These are phyloP conservation scores for Orbilia javanica DNA, from an alignment of 2,329 filamentous ascomycete genomes.

Conservation along the genomic window DNA sequence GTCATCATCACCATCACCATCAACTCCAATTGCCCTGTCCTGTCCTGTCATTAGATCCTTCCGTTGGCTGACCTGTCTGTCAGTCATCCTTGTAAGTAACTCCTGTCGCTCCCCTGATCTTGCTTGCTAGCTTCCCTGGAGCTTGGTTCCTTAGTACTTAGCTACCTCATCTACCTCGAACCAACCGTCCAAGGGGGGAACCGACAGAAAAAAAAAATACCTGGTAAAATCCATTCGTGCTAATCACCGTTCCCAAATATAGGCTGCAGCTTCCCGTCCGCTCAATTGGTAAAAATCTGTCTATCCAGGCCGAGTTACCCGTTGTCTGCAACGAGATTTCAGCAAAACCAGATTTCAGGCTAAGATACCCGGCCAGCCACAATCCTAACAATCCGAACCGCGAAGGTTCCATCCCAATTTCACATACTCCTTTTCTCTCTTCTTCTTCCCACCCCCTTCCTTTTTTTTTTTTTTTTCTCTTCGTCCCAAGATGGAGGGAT, in stretches of 20 bases:
- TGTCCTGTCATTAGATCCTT: not conserved
- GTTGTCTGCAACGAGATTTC: slow-evolving; percentile 18
- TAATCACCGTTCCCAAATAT: not conserved
- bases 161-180: not conserved
- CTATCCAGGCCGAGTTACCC: slow-evolving; percentile 7
- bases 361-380: slow-evolving; percentile 25
- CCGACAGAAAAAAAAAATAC: not conserved
- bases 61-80: not conserved
- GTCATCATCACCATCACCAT: not conserved
- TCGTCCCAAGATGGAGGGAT: slow-evolving; percentile 48
- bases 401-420: slow-evolving; percentile 13
- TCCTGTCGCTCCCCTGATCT: not conserved
- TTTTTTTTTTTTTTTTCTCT: not conserved
- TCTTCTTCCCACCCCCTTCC: not conserved
- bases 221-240: slow-evolving; percentile 1
- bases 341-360: slow-evolving; percentile 24
- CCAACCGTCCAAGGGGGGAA: not conserved
- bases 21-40: not conserved
- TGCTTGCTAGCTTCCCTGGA: not conserved
- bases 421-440: slow-evolving; percentile 2
- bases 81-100: slow-evolving; percentile 8
- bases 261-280: slow-evolving; percentile 17
- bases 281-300: slow-evolving; percentile 2
- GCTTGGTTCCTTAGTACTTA: not conserved
- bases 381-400: slow-evolving; percentile 41